Base-by-base conservation (phyloP, 2,329 filamentous ascomycete species). In the Trichoderma sp. region DNA sequence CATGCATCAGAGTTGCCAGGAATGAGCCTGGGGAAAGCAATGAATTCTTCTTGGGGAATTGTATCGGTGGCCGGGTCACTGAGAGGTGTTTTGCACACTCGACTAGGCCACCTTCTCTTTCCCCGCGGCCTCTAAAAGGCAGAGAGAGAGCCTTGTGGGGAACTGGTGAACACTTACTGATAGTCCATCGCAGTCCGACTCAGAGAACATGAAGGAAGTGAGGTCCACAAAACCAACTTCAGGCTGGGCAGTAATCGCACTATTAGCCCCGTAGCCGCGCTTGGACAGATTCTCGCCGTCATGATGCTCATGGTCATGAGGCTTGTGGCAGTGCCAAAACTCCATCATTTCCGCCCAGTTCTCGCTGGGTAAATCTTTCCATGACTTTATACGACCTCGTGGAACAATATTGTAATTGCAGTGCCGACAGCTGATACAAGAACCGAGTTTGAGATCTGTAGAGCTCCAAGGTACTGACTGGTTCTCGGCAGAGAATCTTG, bases 291-390 rank as follows among this genome's bases (percentile, higher is more conserved):
- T 78, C n/a, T 85, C 80, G 25, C 84, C 74, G 34, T 82, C 75
- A 50, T 82, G 79, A 35, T 77, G 71, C 19, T 78, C 78, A 70
- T 88, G 82, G 66, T 88, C 83, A 69, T 89, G 84, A 45, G 96
- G 95, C 79, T 98, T 98, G 78, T 99, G 95, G 75, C 95, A 99
- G 79, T 99, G 96, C 95, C 95, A 99, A 73, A 99, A 97, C 78
- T 99, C 96, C 95, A 99, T 99, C 94, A 99, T 97, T 80, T 99
- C 95, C 0, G 95, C 96, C 95, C 95, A 99, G 75, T 97, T 94
- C 73, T 97, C 93, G 75, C 93, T 97, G 0, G 95, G 95, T 19
- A 99, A 82, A 75, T 99, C 93, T 79, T 94, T 97, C 94, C 95
- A 99, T 42, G 80, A 78, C 45, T 78, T 80, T 8, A 87, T 81